A percentile compares a stretch with the other conserved stretches of the same genome.
Conservation (phyloP, 1,284 basidiomycete species). For the Moesziomyces antarcticus region DNA sequence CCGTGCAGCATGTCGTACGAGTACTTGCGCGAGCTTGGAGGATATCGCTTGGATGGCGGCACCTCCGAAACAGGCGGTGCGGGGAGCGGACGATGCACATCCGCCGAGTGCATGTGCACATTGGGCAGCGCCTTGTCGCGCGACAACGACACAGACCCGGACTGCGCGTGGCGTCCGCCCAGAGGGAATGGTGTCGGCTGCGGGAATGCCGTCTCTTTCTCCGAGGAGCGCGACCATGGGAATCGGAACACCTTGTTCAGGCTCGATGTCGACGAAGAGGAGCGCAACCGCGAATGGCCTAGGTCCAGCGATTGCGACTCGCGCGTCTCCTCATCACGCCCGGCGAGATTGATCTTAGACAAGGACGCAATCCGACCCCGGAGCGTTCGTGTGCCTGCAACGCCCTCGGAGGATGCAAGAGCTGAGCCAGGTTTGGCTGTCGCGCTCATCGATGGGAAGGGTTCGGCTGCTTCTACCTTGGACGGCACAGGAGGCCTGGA, state of each 20-base stretch:
- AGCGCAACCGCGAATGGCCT: constrained; percentile 19
- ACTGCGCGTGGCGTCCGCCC: constrained; percentile 10
- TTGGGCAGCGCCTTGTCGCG: constrained; percentile 13
- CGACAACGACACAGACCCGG: constrained; percentile 4
- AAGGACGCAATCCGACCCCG: constrained; percentile 26
- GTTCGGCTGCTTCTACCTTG: background rate
- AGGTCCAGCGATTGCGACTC: background rate
- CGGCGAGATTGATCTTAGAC: constrained; percentile 12
- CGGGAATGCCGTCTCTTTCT: constrained; percentile 16
- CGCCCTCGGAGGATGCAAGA: background rate
- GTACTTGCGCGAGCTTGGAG: constrained; percentile 38
- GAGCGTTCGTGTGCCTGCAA: constrained; percentile 10
- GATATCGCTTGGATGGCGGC: constrained; percentile 21
- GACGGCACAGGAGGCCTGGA: constrained; percentile 16
- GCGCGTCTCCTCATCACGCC: constrained; percentile 1
- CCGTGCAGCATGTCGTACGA: constrained; percentile 32
- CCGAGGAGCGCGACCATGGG: constrained; percentile 26
- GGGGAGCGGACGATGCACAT: constrained; percentile 12
- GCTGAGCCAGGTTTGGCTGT: background rate
- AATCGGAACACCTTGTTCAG: constrained; percentile 44
- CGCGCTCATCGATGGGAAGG: constrained; percentile 1
- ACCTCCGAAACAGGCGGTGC: constrained; percentile 16
- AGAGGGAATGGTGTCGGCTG: constrained; percentile 23
- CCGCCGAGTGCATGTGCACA: constrained; percentile 12
- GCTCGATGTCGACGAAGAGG: constrained; percentile 31